Conservation (phyloP, 306 rosid genomes). For the Trifolium subterraneum region DNA sequence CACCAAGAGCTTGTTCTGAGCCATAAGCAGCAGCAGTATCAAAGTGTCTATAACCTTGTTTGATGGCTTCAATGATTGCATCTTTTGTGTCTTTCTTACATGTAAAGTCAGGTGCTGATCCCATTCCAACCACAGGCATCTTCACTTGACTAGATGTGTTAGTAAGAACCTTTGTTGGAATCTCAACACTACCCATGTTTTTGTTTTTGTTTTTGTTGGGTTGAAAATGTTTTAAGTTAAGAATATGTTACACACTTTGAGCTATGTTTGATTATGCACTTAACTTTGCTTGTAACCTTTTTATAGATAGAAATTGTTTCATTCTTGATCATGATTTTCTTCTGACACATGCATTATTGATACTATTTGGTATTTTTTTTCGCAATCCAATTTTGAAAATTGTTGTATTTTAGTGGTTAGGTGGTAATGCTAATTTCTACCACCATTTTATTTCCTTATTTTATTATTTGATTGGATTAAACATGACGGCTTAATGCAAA, state of each 20-base stretch:
- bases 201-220: background rate
- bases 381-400: background rate
- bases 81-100: constrained; percentile 51
- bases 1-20: constrained; percentile 50
- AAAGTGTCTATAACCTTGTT: constrained; percentile 55
- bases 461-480: too few relatives aligned
- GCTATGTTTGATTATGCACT: background rate
- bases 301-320: background rate
- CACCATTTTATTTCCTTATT: too few relatives aligned
- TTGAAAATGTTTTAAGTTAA: background rate
- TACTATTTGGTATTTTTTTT: background rate
- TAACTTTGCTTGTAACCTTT: background rate
- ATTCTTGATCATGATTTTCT: background rate
- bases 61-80: constrained; percentile 53
- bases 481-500: too few relatives aligned
- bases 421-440: background rate
- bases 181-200: constrained; percentile 38
- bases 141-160: background rate
- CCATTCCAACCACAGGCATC: constrained; percentile 55
- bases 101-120: constrained; percentile 54
- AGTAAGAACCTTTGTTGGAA: constrained; percentile 38
- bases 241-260: background rate
- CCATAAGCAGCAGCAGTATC: constrained; percentile 58
- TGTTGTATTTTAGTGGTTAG: background rate
- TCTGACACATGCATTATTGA: background rate